phyloP scores from a whole-genome alignment of 139 green algal genomes.

The Chlorella sp. region DNA sequence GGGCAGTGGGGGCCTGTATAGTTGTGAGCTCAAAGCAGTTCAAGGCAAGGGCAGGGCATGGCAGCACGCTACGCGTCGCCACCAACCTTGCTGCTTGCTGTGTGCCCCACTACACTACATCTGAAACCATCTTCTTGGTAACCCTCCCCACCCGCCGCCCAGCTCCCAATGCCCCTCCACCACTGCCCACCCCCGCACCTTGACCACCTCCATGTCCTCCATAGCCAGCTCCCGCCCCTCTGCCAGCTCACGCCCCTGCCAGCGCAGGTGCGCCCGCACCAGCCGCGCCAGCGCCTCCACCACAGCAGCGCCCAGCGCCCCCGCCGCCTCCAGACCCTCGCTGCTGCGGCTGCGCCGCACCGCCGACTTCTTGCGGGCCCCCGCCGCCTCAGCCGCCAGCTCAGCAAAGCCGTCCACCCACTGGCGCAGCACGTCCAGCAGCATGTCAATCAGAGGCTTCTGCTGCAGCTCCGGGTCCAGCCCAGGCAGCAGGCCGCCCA shows the following conservation, averaged over 20 bases:
- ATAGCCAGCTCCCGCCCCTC: conserved; percentile 28
- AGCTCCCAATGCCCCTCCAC: neutral
- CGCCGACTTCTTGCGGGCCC: neutral
- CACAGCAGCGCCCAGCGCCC: conserved; percentile 23
- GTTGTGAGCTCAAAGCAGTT: neutral
- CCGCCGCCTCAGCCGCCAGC: neutral
- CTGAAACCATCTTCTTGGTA: neutral
- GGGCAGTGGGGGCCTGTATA: no score
- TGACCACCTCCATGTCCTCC: conserved; percentile 42
- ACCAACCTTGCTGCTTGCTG: neutral
- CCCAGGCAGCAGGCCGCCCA: neutral
- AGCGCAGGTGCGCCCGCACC: conserved; percentile 43
- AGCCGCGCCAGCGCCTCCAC: conserved; percentile 58
- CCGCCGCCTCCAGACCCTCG: conserved; percentile 8
- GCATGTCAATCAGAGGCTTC: conserved; percentile 49
- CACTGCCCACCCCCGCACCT: conserved; percentile 16
- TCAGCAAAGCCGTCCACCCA: conserved; percentile 33
- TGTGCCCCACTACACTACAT: neutral
- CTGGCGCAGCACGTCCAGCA: conserved; percentile 46
- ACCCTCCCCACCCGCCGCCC: neutral
- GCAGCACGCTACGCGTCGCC: neutral
- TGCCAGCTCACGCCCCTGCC: neutral
- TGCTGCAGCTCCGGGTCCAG: conserved; percentile 33
- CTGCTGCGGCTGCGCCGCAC: conserved; percentile 1
- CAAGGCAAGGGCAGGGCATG: neutral